Conservation (phyloP, 768 basidiomycete genomes). For the Boletus rubroflammeus region DNA sequence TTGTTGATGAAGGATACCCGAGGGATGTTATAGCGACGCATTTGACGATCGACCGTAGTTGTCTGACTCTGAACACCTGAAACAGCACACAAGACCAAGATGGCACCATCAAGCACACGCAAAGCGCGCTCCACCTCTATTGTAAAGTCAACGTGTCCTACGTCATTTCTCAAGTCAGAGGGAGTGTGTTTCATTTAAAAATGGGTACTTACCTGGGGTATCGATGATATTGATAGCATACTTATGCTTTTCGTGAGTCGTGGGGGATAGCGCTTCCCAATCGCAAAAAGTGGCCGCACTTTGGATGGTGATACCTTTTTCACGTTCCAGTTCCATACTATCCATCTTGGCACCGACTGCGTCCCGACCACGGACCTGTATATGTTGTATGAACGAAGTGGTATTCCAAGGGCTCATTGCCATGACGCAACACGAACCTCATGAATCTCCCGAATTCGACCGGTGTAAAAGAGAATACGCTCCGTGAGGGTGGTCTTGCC, state of each 20-base stretch:
- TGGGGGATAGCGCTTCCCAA: slow-evolving; percentile 73
- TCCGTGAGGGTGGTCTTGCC: slow-evolving; percentile 99
- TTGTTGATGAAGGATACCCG: slow-evolving; percentile 97
- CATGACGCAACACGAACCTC: slow-evolving; percentile 57
- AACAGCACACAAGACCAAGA: slow-evolving; percentile 94
- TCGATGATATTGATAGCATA: slow-evolving; percentile 98
- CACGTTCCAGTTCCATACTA: slow-evolving; percentile 97
- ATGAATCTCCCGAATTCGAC: slow-evolving; percentile 92
- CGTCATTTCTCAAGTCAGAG: slow-evolving; percentile 1
- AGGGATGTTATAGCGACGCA: slow-evolving; percentile 95
- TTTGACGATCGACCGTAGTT: slow-evolving; percentile 97
- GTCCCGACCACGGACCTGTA: slow-evolving; percentile 86
- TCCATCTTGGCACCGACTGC: slow-evolving; percentile 99
- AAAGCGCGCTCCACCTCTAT: slow-evolving; percentile 98
- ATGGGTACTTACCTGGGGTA: slow-evolving; percentile 67
- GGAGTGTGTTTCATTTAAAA: background rate
- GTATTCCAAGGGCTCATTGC: background rate
- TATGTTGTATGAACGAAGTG: background rate
- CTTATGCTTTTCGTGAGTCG: slow-evolving; percentile 64
- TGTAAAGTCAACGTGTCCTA: slow-evolving; percentile 98
- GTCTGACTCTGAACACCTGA: slow-evolving; percentile 98
- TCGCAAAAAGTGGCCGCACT: slow-evolving; percentile 98
- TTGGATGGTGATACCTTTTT: slow-evolving; percentile 99
- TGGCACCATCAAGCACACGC: slow-evolving; percentile 93
- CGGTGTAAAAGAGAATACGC: slow-evolving; percentile 93